Evolutionary conservation across 345 rosid genomes (phyloP), one percentile per base, ranked within the genome.

Genomic region (Pelargonium nanum): DNA sequence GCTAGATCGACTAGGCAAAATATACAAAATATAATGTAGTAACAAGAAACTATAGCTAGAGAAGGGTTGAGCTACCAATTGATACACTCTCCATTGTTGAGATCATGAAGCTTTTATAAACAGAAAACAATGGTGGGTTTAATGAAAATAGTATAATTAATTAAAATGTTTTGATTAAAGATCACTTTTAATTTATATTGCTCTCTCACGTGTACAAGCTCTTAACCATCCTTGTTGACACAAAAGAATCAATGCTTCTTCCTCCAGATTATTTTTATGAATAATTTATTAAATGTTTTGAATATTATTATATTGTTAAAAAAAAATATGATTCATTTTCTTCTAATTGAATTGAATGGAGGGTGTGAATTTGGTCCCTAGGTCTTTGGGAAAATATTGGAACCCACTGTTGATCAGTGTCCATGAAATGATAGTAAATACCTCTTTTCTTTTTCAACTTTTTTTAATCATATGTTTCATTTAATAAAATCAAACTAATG

Each of bases 201-300:
- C 52, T 15, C 19, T 59, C 62, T 32, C 50, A 30, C 52, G 52
- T 59, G 62, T 30, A 32, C 23, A 17, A 48, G 24, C 24, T 19
- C 62, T 20, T 51, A 15, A n/a, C 62, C 53, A 21, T 60, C 17
- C 19, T 22, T 60, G 24, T 60, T 60, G 63, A 21, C 22, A 40
- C 15, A 32, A 40, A 6, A 32, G 63, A 40, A 60, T 44, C 45
- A 22, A 60, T 60, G 62, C 52, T 32, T 34, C 51, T 32, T 17
- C 10, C 16, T 19, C 62, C 7, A n/a, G n/a, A n/a, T n/a, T n/a
- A n/a, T n/a, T n/a, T n/a, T n/a, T n/a, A n/a, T n/a, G n/a, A n/a
- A n/a, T n/a, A n/a, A n/a, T n/a, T n/a, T n/a, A n/a, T n/a, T n/a
- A n/a, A n/a, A n/a, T n/a, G n/a, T n/a, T n/a, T n/a, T n/a, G n/a